These are phyloP conservation scores for Scutellaria minor DNA, from an alignment of 257 asterid genomes.

Conservation along the genomic window DNA sequence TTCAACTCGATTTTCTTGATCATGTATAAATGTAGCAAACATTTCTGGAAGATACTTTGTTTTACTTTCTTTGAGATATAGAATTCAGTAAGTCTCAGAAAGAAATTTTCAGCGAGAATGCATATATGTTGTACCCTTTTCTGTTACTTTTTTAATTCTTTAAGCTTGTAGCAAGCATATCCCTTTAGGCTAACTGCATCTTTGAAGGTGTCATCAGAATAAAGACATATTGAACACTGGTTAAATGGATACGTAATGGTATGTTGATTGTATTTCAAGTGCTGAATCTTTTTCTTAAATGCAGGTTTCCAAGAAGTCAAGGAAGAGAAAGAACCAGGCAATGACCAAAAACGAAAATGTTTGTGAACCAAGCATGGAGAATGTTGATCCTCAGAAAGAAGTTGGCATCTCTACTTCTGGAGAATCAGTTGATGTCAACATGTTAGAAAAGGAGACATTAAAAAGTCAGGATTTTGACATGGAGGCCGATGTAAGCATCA, in stretches of 20 bases:
- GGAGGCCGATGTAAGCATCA: slow-evolving; percentile 42
- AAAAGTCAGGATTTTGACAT: slow-evolving; percentile 37
- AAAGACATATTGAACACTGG: background rate
- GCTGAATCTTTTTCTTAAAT: slow-evolving; percentile 37
- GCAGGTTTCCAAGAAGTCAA: slow-evolving; percentile 81
- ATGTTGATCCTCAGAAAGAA: slow-evolving; percentile 42
- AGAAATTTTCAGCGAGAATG: slow-evolving; percentile 9
- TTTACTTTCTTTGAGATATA: slow-evolving; percentile 1
- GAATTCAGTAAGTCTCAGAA: background rate
- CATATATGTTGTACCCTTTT: background rate
- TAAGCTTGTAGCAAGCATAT: slow-evolving; percentile 1
- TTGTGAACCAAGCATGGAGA: slow-evolving; percentile 49
- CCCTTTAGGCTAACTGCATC: background rate
- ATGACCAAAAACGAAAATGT: slow-evolving; percentile 47
- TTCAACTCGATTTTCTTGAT: background rate
- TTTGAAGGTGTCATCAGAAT: slow-evolving; percentile 4
- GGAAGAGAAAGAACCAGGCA: slow-evolving; percentile 66
- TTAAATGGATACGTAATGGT: slow-evolving; percentile 18
- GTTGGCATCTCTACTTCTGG: slow-evolving; percentile 45
- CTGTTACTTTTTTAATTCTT: slow-evolving; percentile 12
- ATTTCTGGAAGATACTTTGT: background rate
- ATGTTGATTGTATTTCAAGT: slow-evolving; percentile 8
- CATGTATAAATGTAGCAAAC: background rate
- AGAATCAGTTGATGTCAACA: slow-evolving; percentile 49
- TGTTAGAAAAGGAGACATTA: slow-evolving; percentile 44